Conservation (phyloP, 441 rosid genomes). For the Gossypium laxum region DNA sequence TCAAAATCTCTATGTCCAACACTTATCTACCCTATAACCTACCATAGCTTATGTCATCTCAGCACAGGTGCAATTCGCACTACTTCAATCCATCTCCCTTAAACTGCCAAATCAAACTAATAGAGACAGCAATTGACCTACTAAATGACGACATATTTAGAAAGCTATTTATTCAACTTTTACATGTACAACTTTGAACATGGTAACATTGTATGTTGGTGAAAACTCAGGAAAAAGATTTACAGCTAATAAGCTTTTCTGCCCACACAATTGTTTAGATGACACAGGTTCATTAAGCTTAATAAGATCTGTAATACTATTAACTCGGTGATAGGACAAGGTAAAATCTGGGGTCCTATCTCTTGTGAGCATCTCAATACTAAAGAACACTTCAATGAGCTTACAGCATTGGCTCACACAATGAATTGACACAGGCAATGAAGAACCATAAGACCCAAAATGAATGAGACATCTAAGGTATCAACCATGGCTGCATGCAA, state of each 20-base stretch:
- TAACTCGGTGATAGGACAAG: not conserved
- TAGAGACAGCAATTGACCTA: not conserved
- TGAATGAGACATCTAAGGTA: not conserved
- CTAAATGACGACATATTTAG: not conserved
- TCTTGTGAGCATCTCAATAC: not conserved
- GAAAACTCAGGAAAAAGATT: no score
- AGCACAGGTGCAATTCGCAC: not conserved
- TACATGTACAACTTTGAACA: not conserved
- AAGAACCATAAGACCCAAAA: not conserved
- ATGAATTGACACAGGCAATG: not conserved
- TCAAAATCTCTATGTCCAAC: not conserved
- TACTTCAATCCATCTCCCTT: not conserved
- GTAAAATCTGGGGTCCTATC: not conserved
- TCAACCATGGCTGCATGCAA: not conserved
- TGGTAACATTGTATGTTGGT: not conserved
- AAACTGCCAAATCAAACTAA: constrained; percentile 7
- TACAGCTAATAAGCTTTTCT: not conserved
- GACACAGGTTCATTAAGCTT: not conserved
- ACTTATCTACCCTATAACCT: not conserved
- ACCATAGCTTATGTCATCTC: not conserved
- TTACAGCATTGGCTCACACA: not conserved
- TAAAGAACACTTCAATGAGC: not conserved
- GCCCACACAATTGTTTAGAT: not conserved
- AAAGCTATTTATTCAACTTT: not conserved
- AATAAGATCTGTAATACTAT: not conserved